Base-by-base conservation (phyloP, 208 protist species). In the Lotmaria passim region DNA sequence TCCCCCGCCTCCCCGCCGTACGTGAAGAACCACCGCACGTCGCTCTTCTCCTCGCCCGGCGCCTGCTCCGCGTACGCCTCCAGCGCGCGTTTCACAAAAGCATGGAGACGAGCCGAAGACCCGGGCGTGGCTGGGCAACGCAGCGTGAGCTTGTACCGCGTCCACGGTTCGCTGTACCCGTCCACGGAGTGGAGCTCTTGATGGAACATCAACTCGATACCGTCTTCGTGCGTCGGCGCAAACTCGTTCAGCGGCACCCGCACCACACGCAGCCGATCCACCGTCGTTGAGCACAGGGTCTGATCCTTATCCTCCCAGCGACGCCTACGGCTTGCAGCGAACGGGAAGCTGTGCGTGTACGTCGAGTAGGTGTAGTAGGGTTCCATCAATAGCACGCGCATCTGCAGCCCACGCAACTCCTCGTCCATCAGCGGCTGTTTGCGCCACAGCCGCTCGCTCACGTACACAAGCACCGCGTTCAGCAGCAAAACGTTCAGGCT, bases 401-500 rank as follows among this genome's bases (percentile, higher is more conserved):
- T n/a, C n/a, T n/a, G n/a, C n/a, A n/a, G n/a, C n/a, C n/a, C n/a
- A n/a, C n/a, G n/a, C n/a, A n/a, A n/a, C n/a, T n/a, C n/a, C n/a
- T n/a, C n/a, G n/a, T n/a, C n/a, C n/a, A n/a, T n/a, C n/a, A n/a
- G 21, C n/a, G 59, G 33, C 34, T 7, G 39, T 31, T 51, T 51
- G 19, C 62, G 26, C 80, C 79, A 86, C 66, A 79, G 75, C 17
- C 60, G 56, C n/a, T n/a, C n/a, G n/a, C n/a, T n/a, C n/a, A n/a
- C n/a, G n/a, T n/a, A n/a, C n/a, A n/a, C n/a, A n/a, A n/a, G n/a
- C n/a, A n/a, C n/a, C n/a, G n/a, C n/a, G n/a, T n/a, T n/a, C n/a
- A n/a, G n/a, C n/a, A n/a, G n/a, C n/a, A n/a, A n/a, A n/a, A n/a
- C 51, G 66, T 89, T 88, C 53, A 82, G 69, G 59, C 78, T 68